Percentiles rank a stretch among this genome's conserved stretches.
Conservation (phyloP, 768 basidiomycete species). For the Filobasidium wieringae region DNA sequence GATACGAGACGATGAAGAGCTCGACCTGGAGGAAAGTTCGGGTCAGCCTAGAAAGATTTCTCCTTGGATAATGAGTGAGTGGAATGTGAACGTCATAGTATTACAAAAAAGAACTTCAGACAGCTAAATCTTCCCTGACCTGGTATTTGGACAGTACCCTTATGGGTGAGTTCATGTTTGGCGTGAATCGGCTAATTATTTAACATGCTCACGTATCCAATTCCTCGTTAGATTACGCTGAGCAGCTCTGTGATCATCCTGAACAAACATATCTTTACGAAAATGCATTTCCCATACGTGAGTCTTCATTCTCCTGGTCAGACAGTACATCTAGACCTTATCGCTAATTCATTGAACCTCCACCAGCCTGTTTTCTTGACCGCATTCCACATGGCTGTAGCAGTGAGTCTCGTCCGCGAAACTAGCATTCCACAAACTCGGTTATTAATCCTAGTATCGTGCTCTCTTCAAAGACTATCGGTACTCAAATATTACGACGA, state of each 20-base stretch:
- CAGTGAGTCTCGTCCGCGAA: conserved; percentile 2
- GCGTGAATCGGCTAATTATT: no score
- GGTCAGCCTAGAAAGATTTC: background rate
- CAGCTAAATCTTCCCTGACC: no score
- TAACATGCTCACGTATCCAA: no score
- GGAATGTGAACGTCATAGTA: no score
- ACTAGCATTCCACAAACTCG: background rate
- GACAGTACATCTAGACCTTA: background rate
- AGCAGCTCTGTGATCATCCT: conserved; percentile 16
- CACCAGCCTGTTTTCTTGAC: conserved; percentile 19
- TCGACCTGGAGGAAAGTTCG: background rate
- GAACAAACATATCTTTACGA: conserved; percentile 19
- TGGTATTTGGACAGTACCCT: no score
- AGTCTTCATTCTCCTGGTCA: background rate
- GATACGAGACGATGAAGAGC: background rate
- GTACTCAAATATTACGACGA: conserved; percentile 12
- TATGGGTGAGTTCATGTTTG: no score
- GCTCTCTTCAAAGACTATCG: conserved; percentile 4
- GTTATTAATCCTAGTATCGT: background rate
- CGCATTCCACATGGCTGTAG: conserved; percentile 20
- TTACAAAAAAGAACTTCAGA: no score
- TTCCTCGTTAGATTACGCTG: conserved; percentile 15
- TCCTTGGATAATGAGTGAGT: conserved; percentile 1
- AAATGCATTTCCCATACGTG: conserved; percentile 16
- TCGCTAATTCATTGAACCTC: background rate